Evolutionary conservation across 148 eudicot species (phyloP).

Genomic region (Polygonum aviculare): DNA sequence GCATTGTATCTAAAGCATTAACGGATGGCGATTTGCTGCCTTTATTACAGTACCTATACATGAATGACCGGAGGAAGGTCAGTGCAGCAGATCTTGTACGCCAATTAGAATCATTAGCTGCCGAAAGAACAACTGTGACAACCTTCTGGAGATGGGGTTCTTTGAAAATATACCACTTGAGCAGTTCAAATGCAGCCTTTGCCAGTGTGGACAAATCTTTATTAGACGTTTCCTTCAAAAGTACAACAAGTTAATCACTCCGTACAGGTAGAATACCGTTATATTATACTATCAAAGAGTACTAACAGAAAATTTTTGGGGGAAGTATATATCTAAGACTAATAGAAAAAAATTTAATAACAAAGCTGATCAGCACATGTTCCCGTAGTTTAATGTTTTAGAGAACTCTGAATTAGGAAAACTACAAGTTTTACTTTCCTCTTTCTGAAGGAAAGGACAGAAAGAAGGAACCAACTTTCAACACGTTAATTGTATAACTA

Average conservation of each 20-base stretch:
- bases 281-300: not conserved
- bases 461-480: not conserved
- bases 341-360: not conserved
- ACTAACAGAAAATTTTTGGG: not conserved
- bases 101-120: conserved; percentile 92
- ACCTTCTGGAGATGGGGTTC: conserved; percentile 70
- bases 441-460: not conserved
- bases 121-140: conserved; percentile 60
- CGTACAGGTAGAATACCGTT: not conserved
- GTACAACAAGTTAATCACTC: not conserved
- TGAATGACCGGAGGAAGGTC: conserved; percentile 81
- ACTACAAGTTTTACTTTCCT: not conserved
- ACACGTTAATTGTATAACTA: not conserved
- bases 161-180: conserved; percentile 70
- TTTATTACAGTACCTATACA: conserved; percentile 69
- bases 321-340: not conserved
- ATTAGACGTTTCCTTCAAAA: conserved; percentile 82
- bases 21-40: not conserved
- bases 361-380: not conserved
- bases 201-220: conserved; percentile 90
- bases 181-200: conserved; percentile 89
- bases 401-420: not conserved
- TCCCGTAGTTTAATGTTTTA: not conserved
- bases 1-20: not conserved
- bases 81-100: conserved; percentile 93